Conservation (phyloP, 495 filamentous ascomycete genomes). For the Astrothelium subdiscretum region DNA sequence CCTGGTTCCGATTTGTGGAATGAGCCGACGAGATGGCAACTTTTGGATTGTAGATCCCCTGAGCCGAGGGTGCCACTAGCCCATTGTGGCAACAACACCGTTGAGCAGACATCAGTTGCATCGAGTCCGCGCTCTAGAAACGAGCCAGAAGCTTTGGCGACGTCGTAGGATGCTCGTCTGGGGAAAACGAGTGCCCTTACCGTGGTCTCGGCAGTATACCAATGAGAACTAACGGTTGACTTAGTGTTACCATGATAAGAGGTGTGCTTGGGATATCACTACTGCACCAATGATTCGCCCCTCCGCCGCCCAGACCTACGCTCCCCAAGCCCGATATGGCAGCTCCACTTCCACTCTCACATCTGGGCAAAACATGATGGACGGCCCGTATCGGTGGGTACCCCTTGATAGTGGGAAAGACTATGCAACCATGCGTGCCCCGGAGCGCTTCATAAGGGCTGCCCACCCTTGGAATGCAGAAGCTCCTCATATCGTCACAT, state of each 20-base stretch:
- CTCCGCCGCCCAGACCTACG: neutral
- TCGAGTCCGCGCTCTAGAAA: neutral
- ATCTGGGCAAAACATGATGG: neutral
- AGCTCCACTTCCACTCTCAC: neutral
- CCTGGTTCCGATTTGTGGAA: neutral
- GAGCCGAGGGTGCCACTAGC: neutral
- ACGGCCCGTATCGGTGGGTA: neutral
- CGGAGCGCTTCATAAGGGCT: neutral
- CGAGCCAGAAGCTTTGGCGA: neutral
- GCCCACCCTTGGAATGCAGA: neutral
- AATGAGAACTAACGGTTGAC: neutral
- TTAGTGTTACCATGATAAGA: neutral
- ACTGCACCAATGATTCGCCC: conserved; percentile 2
- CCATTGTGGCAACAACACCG: neutral
- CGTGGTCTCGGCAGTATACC: neutral
- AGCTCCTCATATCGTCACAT: neutral
- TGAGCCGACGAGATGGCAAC: neutral
- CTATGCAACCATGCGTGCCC: neutral
- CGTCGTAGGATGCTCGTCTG: neutral
- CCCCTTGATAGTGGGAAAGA: neutral
- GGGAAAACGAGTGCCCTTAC: neutral
- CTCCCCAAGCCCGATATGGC: neutral
- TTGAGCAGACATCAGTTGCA: neutral
- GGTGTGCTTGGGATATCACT: neutral
- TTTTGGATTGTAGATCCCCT: too few species aligned